Percentiles rank a stretch among this genome's conserved stretches.
Evolutionary conservation across 768 basidiomycete species (phyloP).

Genomic region (Amanita brunnescens): DNA sequence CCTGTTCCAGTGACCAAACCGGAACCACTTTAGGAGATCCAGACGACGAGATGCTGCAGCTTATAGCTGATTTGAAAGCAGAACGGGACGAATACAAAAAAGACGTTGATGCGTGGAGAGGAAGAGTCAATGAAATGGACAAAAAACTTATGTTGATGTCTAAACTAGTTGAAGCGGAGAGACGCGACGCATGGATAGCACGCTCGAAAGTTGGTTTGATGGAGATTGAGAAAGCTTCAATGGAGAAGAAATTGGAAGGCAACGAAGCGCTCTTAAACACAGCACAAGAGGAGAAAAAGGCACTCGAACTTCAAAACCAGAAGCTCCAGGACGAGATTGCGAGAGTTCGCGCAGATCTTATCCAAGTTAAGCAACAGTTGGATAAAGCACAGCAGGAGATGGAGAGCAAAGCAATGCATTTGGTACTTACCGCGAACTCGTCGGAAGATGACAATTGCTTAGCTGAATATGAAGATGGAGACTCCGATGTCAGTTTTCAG

Average conservation of each 20-base stretch:
- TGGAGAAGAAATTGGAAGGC: slow-evolving; percentile 40
- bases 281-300: slow-evolving; percentile 20
- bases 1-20: slow-evolving; percentile 20
- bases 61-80: slow-evolving; percentile 71
- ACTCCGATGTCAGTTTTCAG: slow-evolving; percentile 40
- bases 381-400: slow-evolving; percentile 9
- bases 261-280: slow-evolving; percentile 22
- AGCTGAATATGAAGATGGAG: slow-evolving; percentile 62
- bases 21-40: slow-evolving; percentile 38
- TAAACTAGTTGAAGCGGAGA: slow-evolving; percentile 66
- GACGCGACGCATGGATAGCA: slow-evolving; percentile 79
- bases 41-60: slow-evolving; percentile 69
- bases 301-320: slow-evolving; percentile 19
- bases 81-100: slow-evolving; percentile 85
- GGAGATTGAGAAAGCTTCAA: slow-evolving; percentile 55
- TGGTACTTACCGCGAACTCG: slow-evolving; percentile 29
- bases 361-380: slow-evolving; percentile 23
- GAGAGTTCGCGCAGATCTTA: slow-evolving; percentile 34
- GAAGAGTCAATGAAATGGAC: slow-evolving; percentile 68
- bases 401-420: slow-evolving; percentile 18
- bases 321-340: slow-evolving; percentile 27
- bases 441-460: slow-evolving; percentile 29
- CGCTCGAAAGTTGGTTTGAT: slow-evolving; percentile 59
- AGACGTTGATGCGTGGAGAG: slow-evolving; percentile 84
- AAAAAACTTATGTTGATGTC: slow-evolving; percentile 56